Conservation (phyloP, 2,329 filamentous ascomycete genomes). For the Monilinia laxa region DNA sequence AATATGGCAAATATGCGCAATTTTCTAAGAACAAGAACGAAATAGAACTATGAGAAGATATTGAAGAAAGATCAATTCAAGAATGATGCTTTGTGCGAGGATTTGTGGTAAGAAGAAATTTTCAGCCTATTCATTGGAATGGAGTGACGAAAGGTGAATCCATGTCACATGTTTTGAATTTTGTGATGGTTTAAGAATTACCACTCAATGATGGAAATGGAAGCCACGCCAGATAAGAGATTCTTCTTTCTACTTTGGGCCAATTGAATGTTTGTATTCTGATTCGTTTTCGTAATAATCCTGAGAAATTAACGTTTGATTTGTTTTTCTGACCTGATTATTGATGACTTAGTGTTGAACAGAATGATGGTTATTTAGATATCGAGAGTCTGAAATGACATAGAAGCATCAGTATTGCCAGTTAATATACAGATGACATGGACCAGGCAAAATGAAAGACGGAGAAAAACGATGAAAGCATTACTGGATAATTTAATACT, state of each 20-base stretch:
- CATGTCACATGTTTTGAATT: neutral
- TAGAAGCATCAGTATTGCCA: no score
- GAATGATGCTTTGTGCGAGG: neutral
- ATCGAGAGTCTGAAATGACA: no score
- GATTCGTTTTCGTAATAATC: rapidly evolving
- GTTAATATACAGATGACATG: no score
- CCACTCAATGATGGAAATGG: neutral
- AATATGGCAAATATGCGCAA: neutral
- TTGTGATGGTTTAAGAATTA: neutral
- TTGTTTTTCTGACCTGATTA: no score
- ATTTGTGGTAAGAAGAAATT: rapidly evolving
- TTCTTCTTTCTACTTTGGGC: neutral
- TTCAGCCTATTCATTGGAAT: no score
- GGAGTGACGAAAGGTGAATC: neutral
- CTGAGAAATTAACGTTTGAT: neutral
- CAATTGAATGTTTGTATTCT: rapidly evolving
- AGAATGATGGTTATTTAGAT: no score
- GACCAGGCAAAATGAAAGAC: no score
- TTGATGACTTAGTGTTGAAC: no score
- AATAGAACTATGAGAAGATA: neutral
- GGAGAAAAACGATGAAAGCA: no score
- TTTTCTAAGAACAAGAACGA: neutral
- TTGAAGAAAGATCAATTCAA: neutral
- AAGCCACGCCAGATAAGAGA: neutral
- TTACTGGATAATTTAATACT: no score